A percentile compares a stretch with the other conserved stretches of the same genome.
Evolutionary conservation across 371 early-diverging fungal genomes (phyloP).

Genomic region (Mucor ambiguus): DNA sequence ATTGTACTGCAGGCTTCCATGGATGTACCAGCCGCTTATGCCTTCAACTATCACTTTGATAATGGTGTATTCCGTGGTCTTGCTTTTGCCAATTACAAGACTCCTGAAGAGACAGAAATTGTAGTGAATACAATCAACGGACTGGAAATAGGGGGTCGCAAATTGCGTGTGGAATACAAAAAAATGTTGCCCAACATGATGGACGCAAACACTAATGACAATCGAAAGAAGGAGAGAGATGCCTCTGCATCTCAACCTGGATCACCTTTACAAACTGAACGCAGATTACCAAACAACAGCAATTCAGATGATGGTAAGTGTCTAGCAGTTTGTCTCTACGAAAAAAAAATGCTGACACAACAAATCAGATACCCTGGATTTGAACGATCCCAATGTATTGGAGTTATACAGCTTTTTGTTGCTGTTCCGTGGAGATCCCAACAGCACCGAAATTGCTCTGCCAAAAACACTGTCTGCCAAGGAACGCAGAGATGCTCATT

Average conservation of each 20-base stretch:
- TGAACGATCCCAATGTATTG: conserved; percentile 70
- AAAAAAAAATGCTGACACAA: background rate
- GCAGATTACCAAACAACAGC: conserved; percentile 9
- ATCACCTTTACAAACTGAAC: conserved; percentile 17
- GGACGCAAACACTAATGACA: conserved; percentile 35
- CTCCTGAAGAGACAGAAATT: conserved; percentile 73
- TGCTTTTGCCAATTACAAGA: conserved; percentile 83
- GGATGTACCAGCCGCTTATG: conserved; percentile 75
- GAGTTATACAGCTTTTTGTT: conserved; percentile 70
- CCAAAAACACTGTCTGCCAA: conserved; percentile 50
- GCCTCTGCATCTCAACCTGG: conserved; percentile 13
- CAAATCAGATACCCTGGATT: conserved; percentile 53
- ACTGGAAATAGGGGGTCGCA: conserved; percentile 71
- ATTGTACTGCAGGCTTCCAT: conserved; percentile 42
- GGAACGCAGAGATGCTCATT: conserved; percentile 57
- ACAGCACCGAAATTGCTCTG: conserved; percentile 62
- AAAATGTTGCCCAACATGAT: conserved; percentile 43
- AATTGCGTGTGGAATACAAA: conserved; percentile 83
- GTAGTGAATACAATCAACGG: conserved; percentile 73
- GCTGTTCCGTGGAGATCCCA: conserved; percentile 69
- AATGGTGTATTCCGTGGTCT: conserved; percentile 80
- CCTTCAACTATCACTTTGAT: conserved; percentile 84
- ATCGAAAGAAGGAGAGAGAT: conserved; percentile 33
- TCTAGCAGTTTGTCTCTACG: no score
- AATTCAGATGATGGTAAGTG: conserved; percentile 22